phyloP scores from a whole-genome alignment of 1,284 basidiomycete genomes.

The Ceratobasidium sp. region DNA sequence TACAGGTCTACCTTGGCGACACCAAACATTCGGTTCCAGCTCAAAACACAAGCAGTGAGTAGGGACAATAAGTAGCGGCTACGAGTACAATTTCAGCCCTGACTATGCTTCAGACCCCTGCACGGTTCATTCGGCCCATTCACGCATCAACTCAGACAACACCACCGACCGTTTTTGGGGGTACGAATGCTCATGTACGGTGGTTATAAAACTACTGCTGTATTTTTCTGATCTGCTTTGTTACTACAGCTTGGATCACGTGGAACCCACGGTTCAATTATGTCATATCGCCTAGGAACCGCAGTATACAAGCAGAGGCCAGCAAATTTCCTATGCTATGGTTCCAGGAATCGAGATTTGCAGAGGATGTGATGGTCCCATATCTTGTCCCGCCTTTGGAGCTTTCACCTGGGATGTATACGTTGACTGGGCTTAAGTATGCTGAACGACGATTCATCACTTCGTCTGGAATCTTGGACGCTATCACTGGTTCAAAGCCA shows the following conservation, averaged over 20 bases:
- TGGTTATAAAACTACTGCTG: background rate
- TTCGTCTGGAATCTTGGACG: background rate
- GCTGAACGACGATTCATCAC: background rate
- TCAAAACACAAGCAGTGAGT: background rate
- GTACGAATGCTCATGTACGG: background rate
- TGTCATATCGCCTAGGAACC: background rate
- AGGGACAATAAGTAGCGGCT: background rate
- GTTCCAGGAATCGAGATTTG: background rate
- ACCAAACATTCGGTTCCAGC: background rate
- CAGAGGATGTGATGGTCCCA: background rate
- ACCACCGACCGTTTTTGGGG: background rate
- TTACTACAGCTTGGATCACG: background rate
- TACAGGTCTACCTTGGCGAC: background rate
- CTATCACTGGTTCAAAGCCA: constrained; percentile 1
- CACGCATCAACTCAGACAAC: background rate
- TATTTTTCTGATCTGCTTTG: background rate
- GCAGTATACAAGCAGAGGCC: background rate
- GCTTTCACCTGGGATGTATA: background rate
- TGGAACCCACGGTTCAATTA: background rate
- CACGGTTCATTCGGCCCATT: background rate
- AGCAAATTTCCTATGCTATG: background rate
- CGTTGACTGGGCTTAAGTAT: background rate
- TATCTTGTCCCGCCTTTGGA: background rate
- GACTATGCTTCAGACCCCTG: background rate
- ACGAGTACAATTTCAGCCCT: background rate